Evolutionary conservation across 2,329 filamentous ascomycete species (phyloP), one percentile per base, ranked within the genome.

Genomic region (Arthroderma sp.): DNA sequence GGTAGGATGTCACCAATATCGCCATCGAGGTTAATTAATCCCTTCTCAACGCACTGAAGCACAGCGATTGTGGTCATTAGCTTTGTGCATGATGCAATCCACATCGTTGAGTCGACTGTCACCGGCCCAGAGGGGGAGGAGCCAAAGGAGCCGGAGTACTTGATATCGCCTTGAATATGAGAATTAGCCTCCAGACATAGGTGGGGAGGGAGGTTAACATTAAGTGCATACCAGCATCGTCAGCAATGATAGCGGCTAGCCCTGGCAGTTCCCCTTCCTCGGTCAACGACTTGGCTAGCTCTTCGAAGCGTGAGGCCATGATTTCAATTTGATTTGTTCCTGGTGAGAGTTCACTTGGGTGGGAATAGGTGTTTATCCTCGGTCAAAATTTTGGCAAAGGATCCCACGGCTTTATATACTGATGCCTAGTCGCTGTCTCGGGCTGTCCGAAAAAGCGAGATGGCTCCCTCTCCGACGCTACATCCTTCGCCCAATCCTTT

Each of bases 21-120:
- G 31, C 43, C 48, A 40, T 48, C 46, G 4, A 50, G 46, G 36
- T 32, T 27, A 32, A 50, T 43, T 27, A 50, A 30, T 11, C 48
- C 46, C 6, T 44, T 44, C 31, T 50, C 48, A 11, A 48, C 46
- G 22, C 42, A 44, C 27, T 45, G 36, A 39, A 50, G 33, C 27
- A 36, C 43, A 22, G 45, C 45, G 29, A 48, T 40, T 6, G 46
- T 36, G 1, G 48, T 48, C 29, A 50, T 36, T 10, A 48, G 42
- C 27, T 50, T 50, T 30, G 48, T 46, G 38, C 49, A 49, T 5
- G 51, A 54, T n/a, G 53, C 53, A 31, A 53, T 51, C 50, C 48
- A 52, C 36, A 55, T 51, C 3, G 51, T 52, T 5, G 38, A 40
- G 28, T 30, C 28, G 7, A 32, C 39, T 6, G 39, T 41, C 39